Evolutionary conservation across 257 asterid genomes (phyloP), one percentile per base, ranked within the genome.

Genomic region (Avicennia marina): DNA sequence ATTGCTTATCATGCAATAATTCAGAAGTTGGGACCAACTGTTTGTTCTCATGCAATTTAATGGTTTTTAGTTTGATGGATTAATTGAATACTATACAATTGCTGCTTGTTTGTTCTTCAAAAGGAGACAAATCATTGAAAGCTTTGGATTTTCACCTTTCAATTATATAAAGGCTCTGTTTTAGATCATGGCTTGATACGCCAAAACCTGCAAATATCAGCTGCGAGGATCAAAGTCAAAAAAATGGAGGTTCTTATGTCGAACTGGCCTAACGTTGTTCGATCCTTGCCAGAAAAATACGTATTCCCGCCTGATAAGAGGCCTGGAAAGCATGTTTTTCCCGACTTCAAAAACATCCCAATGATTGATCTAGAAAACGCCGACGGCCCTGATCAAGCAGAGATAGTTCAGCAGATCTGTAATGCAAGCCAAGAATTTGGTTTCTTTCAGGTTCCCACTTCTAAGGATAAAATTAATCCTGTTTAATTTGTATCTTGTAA

Each of bases 351-450:
- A 17, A 60, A 64, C 42, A 20, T 75, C 27, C 90, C 95, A 0
- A 13, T 68, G 18, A 43, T 85, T 53, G 78, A 85, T 41, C 86
- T 85, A 13, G 40, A 41, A 26, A 56, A 45, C 1, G 52, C 47
- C 7, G 17, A 54, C 32, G 60, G 65, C 10, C 47, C 24, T 18
- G 45, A 51, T 24, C 70, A 78, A 34, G 41, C 63, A 3, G 57
- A 56, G 0, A 40, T 60, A 2, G 50, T 73, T 46, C 75, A 71
- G 34, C 72, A 62, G 33, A 78, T 85, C 56, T 7, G 71, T 3
- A 11, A 71, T 18, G 90, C 90, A 26, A 39, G 74, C 74, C 74
- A 69, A 56, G 70, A 75, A 25, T 75, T 68, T n/a, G 95, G 95
- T 7, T 66, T 82, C 64, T 85, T 82, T 21, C 90, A 77, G 85